phyloP scores from a whole-genome alignment of 1,139 yeast species.

The Kodamaea derodonti region DNA sequence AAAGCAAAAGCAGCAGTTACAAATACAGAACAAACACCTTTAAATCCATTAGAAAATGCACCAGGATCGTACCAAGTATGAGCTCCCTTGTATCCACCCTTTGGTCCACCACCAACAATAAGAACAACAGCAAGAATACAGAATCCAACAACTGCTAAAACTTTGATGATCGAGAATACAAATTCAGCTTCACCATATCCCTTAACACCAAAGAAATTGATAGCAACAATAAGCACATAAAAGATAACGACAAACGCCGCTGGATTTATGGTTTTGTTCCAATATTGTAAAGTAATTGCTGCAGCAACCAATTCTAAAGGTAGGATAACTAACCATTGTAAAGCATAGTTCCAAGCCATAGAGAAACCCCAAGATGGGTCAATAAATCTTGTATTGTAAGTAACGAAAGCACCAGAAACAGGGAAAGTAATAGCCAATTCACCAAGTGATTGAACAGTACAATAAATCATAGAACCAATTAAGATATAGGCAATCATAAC shows the following conservation, averaged over 20 bases:
- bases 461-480: slow-evolving; percentile 67
- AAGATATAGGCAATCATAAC: slow-evolving; percentile 65
- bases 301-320: slow-evolving; percentile 74
- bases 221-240: slow-evolving; percentile 28
- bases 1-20: slow-evolving; percentile 42
- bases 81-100: slow-evolving; percentile 42
- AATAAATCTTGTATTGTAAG: slow-evolving; percentile 65
- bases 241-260: slow-evolving; percentile 41
- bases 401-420: slow-evolving; percentile 74
- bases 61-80: slow-evolving; percentile 45
- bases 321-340: slow-evolving; percentile 75
- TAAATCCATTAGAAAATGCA: slow-evolving; percentile 38
- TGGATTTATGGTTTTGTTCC: slow-evolving; percentile 30
- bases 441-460: slow-evolving; percentile 80
- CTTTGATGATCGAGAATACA: slow-evolving; percentile 33
- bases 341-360: slow-evolving; percentile 75
- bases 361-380: slow-evolving; percentile 80
- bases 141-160: slow-evolving; percentile 36
- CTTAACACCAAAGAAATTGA: slow-evolving; percentile 38
- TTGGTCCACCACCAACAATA: slow-evolving; percentile 38
- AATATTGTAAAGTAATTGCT: slow-evolving; percentile 33
- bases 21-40: slow-evolving; percentile 41
- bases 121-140: slow-evolving; percentile 38
- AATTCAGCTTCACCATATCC: slow-evolving; percentile 47
- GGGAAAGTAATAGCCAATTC: slow-evolving; percentile 81